A percentile compares a stretch with the other conserved stretches of the same genome.
Evolutionary conservation across 1,284 basidiomycete genomes (phyloP).

Genomic region (Rhizopogon parksii): DNA sequence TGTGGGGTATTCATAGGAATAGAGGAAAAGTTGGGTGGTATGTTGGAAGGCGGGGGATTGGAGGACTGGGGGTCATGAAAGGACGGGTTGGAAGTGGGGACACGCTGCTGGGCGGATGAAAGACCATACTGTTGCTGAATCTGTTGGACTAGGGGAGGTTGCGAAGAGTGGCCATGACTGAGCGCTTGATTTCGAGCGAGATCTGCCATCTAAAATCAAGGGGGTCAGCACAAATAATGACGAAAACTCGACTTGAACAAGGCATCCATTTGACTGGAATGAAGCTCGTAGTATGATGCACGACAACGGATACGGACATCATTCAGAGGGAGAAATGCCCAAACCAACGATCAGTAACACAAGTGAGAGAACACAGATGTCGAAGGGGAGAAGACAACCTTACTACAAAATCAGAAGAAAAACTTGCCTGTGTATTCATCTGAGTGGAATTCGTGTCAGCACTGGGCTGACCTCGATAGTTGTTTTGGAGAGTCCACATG

Average conservation of each 20-base stretch:
- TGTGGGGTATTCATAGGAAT: constrained; percentile 28
- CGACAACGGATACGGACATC: constrained; percentile 8
- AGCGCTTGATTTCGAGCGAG: constrained; percentile 37
- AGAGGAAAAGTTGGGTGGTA: constrained; percentile 35
- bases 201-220: constrained; percentile 40
- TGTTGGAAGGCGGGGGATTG: constrained; percentile 33
- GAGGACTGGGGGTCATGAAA: constrained; percentile 37
- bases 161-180: constrained; percentile 32
- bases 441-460: constrained; percentile 35
- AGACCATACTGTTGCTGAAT: constrained; percentile 39
- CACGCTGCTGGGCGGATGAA: constrained; percentile 14
- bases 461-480: constrained; percentile 37
- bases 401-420: constrained; percentile 10
- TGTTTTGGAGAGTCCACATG: constrained; percentile 47
- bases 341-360: constrained; percentile 10
- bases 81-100: constrained; percentile 25
- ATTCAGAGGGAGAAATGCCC: constrained; percentile 14
- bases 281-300: constrained; percentile 10
- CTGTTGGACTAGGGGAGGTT: constrained; percentile 24
- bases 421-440: constrained; percentile 43
- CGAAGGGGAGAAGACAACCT: constrained; percentile 8
- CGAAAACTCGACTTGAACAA: constrained; percentile 7
- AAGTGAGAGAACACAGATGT: constrained; percentile 12
- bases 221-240: constrained; percentile 19
- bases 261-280: constrained; percentile 5